These are phyloP conservation scores for Rhexocercosporidium sp. DNA, from an alignment of 2,329 filamentous ascomycete species.

Conservation along the genomic window DNA sequence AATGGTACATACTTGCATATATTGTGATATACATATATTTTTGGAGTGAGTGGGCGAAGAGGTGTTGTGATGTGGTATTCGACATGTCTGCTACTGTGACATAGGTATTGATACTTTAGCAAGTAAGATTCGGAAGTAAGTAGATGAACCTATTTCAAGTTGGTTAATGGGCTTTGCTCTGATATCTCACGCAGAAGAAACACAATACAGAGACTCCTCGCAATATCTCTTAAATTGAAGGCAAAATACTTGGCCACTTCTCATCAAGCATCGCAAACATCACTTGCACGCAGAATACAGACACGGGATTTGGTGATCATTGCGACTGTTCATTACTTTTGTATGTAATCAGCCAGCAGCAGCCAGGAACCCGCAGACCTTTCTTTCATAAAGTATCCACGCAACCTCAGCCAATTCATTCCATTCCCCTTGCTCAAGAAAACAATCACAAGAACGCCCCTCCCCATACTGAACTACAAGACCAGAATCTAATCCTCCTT, in stretches of 20 bases:
- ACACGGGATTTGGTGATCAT: constrained; percentile 9
- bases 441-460: constrained; percentile 25
- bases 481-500: constrained; percentile 53
- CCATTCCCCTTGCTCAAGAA: constrained; percentile 18
- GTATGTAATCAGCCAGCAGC: constrained; percentile 13
- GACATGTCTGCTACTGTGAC: too few relatives aligned
- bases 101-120: too few relatives aligned
- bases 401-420: background rate
- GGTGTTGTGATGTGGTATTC: background rate
- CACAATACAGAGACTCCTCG: too few relatives aligned
- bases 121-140: too few relatives aligned
- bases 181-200: too few relatives aligned
- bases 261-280: background rate
- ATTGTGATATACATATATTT: background rate
- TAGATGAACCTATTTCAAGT: too few relatives aligned
- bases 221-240: too few relatives aligned
- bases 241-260: background rate
- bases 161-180: too few relatives aligned
- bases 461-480: constrained; percentile 17
- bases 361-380: constrained; percentile 7
- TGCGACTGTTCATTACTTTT: constrained; percentile 20
- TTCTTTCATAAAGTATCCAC: constrained; percentile 7
- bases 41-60: background rate
- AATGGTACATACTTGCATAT: background rate
- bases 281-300: background rate